Evolutionary conservation across 75 land plant genomes (phyloP).

Genomic region (Larix kaempferi): DNA sequence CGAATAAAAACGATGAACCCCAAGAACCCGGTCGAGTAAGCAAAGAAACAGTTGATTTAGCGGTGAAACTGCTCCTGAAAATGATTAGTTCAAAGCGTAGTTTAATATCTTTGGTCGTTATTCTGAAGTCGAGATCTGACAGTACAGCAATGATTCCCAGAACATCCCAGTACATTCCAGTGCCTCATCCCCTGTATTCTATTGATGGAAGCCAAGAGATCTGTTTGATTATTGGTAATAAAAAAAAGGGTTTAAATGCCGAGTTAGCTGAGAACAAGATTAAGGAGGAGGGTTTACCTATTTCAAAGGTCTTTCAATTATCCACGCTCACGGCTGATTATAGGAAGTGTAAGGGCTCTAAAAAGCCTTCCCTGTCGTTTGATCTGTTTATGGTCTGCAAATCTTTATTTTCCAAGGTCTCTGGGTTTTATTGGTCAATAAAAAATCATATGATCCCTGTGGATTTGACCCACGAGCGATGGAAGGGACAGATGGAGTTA

Average conservation of each 20-base stretch:
- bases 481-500: slow-evolving; percentile 61
- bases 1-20: no score
- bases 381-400: slow-evolving; percentile 76
- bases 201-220: slow-evolving; percentile 34
- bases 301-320: slow-evolving; percentile 55
- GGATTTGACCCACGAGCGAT: slow-evolving; percentile 48
- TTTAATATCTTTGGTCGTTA: slow-evolving; percentile 51
- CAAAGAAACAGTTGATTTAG: no score
- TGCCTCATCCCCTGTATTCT: slow-evolving; percentile 61
- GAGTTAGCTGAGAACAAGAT: slow-evolving; percentile 36
- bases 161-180: slow-evolving; percentile 42
- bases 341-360: no score
- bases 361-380: no score
- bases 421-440: slow-evolving; percentile 59
- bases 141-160: slow-evolving; percentile 34
- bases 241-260: slow-evolving; percentile 19
- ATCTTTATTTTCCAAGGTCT: slow-evolving; percentile 53
- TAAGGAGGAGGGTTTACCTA: slow-evolving; percentile 37
- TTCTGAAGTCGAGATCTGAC: slow-evolving; percentile 54
- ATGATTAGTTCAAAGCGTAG: slow-evolving; percentile 2
- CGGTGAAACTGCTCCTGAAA: no score
- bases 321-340: slow-evolving; percentile 65
- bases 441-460: slow-evolving; percentile 74
- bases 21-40: no score
- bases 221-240: slow-evolving; percentile 70